phyloP scores from a whole-genome alignment of 768 basidiomycete genomes.

The Termitomyces sp. region DNA sequence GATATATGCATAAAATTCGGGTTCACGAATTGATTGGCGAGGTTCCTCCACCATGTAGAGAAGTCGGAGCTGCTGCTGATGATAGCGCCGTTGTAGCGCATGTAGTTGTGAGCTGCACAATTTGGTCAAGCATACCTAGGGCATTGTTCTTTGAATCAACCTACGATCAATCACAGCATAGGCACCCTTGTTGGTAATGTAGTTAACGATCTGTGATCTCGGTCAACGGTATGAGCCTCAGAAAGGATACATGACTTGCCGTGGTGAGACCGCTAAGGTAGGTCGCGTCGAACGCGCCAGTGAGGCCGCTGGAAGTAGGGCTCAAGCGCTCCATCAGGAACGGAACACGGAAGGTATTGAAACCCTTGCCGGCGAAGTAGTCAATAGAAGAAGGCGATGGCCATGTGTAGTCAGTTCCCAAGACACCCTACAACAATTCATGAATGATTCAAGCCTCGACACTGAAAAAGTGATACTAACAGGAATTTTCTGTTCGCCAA shows the following conservation, averaged over 20 bases:
- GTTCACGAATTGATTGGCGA: constrained; percentile 54
- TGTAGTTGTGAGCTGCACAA: constrained; percentile 53
- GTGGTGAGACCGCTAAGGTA: constrained; percentile 52
- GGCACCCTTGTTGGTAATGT: constrained; percentile 60
- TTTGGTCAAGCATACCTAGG: not conserved
- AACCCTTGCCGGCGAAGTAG: constrained; percentile 53
- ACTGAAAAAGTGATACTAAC: constrained; percentile 28
- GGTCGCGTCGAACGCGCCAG: constrained; percentile 49
- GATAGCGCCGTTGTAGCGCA: constrained; percentile 53
- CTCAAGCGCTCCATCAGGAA: constrained; percentile 59
- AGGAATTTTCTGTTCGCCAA: constrained; percentile 48
- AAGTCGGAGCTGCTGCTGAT: constrained; percentile 50
- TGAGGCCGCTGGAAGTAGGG: constrained; percentile 51
- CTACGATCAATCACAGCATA: constrained; percentile 56
- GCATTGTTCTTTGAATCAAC: constrained; percentile 15
- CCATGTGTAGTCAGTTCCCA: constrained; percentile 50
- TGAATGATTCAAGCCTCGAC: not conserved
- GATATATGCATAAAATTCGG: not conserved
- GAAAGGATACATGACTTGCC: constrained; percentile 24
- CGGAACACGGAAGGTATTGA: constrained; percentile 63
- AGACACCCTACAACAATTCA: constrained; percentile 27
- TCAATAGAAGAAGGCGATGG: constrained; percentile 41
- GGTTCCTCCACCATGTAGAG: constrained; percentile 52
- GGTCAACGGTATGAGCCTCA: not conserved
- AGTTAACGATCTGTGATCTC: constrained; percentile 47